phyloP scores from a whole-genome alignment of 495 filamentous ascomycete species.

The Tuber borchii region DNA sequence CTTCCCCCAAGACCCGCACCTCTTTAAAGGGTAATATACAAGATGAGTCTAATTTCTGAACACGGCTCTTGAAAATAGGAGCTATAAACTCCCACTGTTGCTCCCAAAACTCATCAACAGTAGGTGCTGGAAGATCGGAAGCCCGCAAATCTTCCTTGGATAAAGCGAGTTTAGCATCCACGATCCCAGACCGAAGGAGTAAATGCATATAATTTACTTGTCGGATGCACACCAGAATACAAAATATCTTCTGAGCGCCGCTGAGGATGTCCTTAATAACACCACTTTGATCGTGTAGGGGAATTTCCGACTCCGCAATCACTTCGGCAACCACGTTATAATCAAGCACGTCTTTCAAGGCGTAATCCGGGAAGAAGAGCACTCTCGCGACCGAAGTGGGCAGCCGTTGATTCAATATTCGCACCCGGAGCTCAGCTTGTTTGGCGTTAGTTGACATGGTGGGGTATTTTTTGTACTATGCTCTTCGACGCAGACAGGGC shows the following conservation, averaged over 20 bases:
- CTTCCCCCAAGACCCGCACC: background rate
- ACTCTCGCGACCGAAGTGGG: background rate
- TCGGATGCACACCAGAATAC: constrained; percentile 2
- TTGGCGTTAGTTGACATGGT: background rate
- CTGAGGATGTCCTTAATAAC: background rate
- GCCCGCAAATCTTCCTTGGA: background rate
- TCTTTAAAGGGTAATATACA: background rate
- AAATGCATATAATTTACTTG: background rate
- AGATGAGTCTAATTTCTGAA: background rate
- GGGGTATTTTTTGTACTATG: background rate
- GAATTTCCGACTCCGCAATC: background rate
- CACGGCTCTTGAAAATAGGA: background rate
- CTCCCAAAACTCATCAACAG: background rate
- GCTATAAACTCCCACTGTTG: background rate
- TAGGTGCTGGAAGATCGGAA: background rate
- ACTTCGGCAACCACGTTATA: background rate
- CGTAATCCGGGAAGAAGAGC: background rate
- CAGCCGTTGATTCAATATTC: background rate
- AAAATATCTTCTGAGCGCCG: constrained; percentile 8
- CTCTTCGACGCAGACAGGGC: background rate
- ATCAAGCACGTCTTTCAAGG: background rate
- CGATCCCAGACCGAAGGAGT: background rate
- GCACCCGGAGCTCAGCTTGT: background rate
- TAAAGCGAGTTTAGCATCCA: constrained; percentile 2
- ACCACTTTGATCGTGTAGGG: background rate